Evolutionary conservation across 192 early-diverging fungal genomes (phyloP), one percentile per base, ranked within the genome.

Genomic region (Backusella westeae): DNA sequence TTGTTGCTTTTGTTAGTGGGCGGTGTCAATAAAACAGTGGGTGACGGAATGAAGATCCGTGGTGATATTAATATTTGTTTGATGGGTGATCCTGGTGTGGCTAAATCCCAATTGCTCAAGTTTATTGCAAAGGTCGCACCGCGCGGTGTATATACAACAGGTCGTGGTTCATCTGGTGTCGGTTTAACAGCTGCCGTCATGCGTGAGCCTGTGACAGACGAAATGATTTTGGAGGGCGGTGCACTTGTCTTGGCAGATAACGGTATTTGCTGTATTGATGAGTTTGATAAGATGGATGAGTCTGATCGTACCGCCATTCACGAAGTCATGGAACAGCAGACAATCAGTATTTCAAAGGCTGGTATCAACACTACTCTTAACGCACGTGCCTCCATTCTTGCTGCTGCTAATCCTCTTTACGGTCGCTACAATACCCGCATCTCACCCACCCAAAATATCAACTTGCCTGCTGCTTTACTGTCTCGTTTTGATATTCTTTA

Each of bases 241-340:
- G 97, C 97, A 21, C 87, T 99, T 69, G 98, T 99, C 14, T 86
- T 99, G 77, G 96, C 96, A 39, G 98, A 99, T 87, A 96, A 97
- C 79, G 98, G 98, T 77, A 93, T 99, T 79, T 97, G 96, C 80
- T 97, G 96, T 80, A 99, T 99, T 81, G 98, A 99, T 85, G 98
- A 99, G 86, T 99, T 99, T 80, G 98, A 99, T 84, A 99, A 99
- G 83, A 99, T 99, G 97, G 95, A 97, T 75, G 98, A 99, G 75
- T 85, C 85, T 9, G 96, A 98, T 85, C 89, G 97, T 72, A 96
- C 97, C 8, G 97, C 97, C 32, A 97, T 99, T 81, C 98, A 98
- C 81, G 98, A 99, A 85, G 98, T 98, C 12, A 99, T 99, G 98
- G 98, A 99, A 91, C 98, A 99, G 80, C 98, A 99, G 86, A 99